Evolutionary conservation across 805 yeast species (phyloP).

Genomic region (Hagleromyces aurorensis): DNA sequence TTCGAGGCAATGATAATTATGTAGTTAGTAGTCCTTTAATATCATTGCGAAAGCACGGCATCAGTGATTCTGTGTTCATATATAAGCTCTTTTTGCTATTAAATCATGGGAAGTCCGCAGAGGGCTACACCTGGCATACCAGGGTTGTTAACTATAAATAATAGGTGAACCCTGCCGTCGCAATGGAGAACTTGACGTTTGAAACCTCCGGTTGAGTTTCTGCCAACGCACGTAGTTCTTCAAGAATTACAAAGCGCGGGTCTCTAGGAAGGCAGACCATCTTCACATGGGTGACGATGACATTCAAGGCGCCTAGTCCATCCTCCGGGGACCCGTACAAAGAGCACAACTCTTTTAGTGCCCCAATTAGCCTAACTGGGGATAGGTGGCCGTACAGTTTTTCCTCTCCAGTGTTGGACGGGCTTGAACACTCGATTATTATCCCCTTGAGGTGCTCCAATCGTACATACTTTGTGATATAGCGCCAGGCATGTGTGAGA

Average conservation of each 20-base stretch:
- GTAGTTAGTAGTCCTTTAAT: too few relatives aligned
- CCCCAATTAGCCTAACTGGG: constrained; percentile 54
- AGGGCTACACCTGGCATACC: too few relatives aligned
- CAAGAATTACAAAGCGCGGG: constrained; percentile 50
- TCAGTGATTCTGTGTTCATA: too few relatives aligned
- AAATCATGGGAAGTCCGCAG: too few relatives aligned
- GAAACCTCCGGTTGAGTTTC: constrained; percentile 31
- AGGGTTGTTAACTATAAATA: too few relatives aligned
- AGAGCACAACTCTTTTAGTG: constrained; percentile 35
- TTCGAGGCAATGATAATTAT: too few relatives aligned
- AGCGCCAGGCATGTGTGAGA: constrained; percentile 44
- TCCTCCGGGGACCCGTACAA: constrained; percentile 37
- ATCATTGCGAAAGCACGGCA: too few relatives aligned
- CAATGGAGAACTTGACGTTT: constrained; percentile 20
- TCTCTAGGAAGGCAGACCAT: constrained; percentile 36
- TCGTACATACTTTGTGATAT: constrained; percentile 41
- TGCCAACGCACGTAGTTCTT: constrained; percentile 40
- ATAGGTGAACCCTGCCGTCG: constrained; percentile 22
- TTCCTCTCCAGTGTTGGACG: constrained; percentile 36
- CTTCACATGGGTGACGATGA: constrained; percentile 47
- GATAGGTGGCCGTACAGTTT: constrained; percentile 75
- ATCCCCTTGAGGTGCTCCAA: constrained; percentile 42
- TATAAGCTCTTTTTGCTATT: too few relatives aligned
- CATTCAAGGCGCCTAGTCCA: constrained; percentile 29
- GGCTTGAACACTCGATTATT: constrained; percentile 71